Evolutionary conservation across 2,329 filamentous ascomycete genomes (phyloP), one percentile per base, ranked within the genome.

Genomic region (Gliomastix tumulicola): DNA sequence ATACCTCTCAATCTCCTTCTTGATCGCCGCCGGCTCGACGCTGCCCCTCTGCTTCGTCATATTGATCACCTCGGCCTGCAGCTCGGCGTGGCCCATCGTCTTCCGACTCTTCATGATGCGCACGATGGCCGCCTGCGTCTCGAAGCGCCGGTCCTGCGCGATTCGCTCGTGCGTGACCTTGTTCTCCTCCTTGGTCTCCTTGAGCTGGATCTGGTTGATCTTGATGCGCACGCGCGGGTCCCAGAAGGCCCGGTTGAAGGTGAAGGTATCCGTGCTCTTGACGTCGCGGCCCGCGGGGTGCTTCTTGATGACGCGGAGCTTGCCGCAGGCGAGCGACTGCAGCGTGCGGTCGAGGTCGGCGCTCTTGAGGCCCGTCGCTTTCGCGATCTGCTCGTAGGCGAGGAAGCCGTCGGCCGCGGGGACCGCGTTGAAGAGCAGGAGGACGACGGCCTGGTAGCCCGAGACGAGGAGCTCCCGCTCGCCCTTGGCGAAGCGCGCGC

Each of bases 181-280:
- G 63, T 96, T 96, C 63, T 98, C 92, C 53, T 90, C 84, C 50
- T 84, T 85, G 1, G 92, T 97, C 64, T 98, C 92, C 63, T 92
- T 94, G 35, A 96, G 75, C 62, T 98, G 92, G 49, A 98, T 92
- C 62, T 96, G 90, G 64, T 97, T 98, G 68, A 98, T 96, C 68
- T 98, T 98, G 64, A 98, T 82, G 39, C 88, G 80, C 60, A 86
- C 84, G 60, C 92, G 94, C 16, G 81, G 74, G 53, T 96, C 84
- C 3, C 66, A 66, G 60, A 98, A 98, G 13, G 57, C 57, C 31
- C 72, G 61, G 63, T 96, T 96, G 52, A 94, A 81, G 0, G 77
- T 78, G 52, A 98, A 98, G 0, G 81, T 85, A 61, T 98, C 94
- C 0, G 76, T 86, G 1, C 68, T 54, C 40, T 75, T 74, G 46